phyloP scores from a whole-genome alignment of 192 early-diverging fungal genomes.

The Chytriomyces hyalinus region DNA sequence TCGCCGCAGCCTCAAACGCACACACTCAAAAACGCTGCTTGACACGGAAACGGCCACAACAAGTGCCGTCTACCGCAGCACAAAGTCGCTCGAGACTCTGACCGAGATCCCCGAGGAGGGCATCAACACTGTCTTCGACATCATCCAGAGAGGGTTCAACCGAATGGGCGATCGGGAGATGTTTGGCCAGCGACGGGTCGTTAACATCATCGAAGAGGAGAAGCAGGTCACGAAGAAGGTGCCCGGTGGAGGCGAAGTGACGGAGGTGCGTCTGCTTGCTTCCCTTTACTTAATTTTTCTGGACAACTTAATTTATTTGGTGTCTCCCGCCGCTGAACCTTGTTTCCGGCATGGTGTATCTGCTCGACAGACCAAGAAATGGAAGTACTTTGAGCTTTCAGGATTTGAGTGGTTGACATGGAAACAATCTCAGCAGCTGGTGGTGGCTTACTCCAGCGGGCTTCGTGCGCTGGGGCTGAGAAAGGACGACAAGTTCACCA shows the following conservation, averaged over 20 bases:
- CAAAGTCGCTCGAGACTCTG: constrained; percentile 1
- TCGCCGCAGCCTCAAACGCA: constrained; percentile 1
- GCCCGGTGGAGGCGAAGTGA: constrained; percentile 57
- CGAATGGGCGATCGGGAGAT: neutral
- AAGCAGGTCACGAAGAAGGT: constrained; percentile 66
- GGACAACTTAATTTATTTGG: constrained; percentile 43
- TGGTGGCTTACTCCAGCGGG: constrained; percentile 70
- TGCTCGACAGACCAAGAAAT: no score
- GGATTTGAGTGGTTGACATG: constrained; percentile 67
- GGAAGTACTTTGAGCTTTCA: no score
- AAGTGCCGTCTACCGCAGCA: constrained; percentile 7
- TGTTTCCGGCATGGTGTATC: no score
- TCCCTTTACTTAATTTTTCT: constrained; percentile 77
- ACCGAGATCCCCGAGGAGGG: neutral
- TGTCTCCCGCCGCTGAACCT: no score
- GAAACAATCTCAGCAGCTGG: constrained; percentile 58
- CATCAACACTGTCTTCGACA: neutral
- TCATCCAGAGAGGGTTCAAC: constrained; percentile 14
- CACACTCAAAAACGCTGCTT: neutral
- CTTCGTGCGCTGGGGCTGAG: constrained; percentile 68
- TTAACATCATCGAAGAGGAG: constrained; percentile 56
- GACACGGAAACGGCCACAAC: neutral
- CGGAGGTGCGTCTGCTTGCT: constrained; percentile 74
- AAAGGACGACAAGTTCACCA: constrained; percentile 46
- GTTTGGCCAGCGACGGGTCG: constrained; percentile 23